Conservation (phyloP, 116 monocot genomes). For the Papilionanthe hybrid region DNA sequence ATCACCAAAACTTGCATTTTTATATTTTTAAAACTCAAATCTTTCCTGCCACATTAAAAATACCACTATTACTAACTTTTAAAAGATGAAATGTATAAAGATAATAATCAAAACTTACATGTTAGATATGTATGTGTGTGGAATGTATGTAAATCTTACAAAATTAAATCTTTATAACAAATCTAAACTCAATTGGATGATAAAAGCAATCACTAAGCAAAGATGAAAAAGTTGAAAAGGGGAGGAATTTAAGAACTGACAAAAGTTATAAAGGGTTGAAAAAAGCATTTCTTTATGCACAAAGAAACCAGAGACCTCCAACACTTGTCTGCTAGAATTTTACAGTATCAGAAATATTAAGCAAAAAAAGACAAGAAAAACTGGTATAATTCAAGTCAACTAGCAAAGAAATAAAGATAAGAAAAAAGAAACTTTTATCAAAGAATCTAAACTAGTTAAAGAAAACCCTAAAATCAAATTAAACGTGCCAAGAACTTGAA, state of each 20-base stretch:
- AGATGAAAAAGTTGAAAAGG: background rate
- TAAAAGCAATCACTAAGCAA: background rate
- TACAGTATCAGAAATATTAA: background rate
- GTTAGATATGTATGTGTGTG: no score
- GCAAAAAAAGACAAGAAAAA: background rate
- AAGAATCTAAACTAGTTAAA: background rate
- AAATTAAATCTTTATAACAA: background rate
- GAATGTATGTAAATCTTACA: background rate
- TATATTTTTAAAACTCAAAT: no score
- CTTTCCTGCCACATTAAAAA: no score
- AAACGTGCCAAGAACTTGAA: background rate
- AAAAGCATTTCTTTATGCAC: background rate
- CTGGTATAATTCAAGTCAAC: no score
- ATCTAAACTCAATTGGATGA: background rate
- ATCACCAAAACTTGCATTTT: no score
- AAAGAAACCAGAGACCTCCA: background rate
- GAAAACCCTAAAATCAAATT: background rate
- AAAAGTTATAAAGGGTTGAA: background rate
- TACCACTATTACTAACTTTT: no score
- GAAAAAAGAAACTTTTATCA: background rate
- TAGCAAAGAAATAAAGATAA: background rate
- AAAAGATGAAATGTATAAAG: no score
- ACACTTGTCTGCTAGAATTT: background rate
- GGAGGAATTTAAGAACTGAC: no score
- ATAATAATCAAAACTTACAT: no score